A percentile compares a stretch with the other conserved stretches of the same genome.
Evolutionary conservation across 2,329 filamentous ascomycete species (phyloP).

Genomic region (Nemania bipapillata): DNA sequence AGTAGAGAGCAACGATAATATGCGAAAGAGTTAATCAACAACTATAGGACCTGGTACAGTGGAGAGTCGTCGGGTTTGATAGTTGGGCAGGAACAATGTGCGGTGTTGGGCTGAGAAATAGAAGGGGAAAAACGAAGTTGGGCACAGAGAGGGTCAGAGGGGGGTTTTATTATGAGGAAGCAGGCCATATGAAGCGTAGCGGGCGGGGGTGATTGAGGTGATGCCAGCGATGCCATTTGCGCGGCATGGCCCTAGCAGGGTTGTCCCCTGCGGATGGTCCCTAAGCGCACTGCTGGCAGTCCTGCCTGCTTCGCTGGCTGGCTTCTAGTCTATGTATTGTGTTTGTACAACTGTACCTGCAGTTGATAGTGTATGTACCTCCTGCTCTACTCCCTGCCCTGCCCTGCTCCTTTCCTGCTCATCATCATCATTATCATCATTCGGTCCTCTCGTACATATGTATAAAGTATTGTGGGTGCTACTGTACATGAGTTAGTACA

Average conservation of each 20-base stretch:
- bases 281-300: conserved; percentile 36
- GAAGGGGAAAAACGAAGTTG: conserved; percentile 52
- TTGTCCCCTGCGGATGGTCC: conserved; percentile 31
- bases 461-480: background rate
- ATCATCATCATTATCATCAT: background rate
- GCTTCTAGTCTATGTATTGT: conserved; percentile 12
- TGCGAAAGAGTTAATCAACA: conserved; percentile 21
- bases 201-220: conserved; percentile 49
- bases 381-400: background rate
- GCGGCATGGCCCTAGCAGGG: conserved; percentile 43
- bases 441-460: background rate
- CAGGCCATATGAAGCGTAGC: conserved; percentile 32
- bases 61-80: conserved; percentile 44
- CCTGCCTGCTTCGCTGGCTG: conserved; percentile 44
- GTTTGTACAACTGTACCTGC: background rate
- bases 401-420: background rate
- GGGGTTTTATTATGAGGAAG: conserved; percentile 61
- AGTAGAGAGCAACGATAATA: conserved; percentile 32
- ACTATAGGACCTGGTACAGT: conserved; percentile 38
- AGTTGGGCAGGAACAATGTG: conserved; percentile 53
- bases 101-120: conserved; percentile 52
- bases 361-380: background rate
- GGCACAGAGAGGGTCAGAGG: conserved; percentile 59
- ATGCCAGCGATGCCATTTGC: conserved; percentile 45
- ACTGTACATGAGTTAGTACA: background rate